Evolutionary conservation across 257 asterid genomes (phyloP).

Genomic region (Coffea eugenioides): DNA sequence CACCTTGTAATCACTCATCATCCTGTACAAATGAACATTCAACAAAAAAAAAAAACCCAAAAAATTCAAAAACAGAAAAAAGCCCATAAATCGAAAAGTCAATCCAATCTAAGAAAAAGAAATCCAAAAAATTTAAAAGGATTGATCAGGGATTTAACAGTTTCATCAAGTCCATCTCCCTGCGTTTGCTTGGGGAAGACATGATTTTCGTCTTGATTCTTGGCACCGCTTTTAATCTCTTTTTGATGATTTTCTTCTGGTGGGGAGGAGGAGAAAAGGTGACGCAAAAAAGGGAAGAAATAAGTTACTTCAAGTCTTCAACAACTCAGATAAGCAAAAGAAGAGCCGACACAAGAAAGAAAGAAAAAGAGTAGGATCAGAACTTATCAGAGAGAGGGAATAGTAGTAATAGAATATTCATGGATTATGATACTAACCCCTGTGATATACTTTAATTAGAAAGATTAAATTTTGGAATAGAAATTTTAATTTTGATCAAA

Average conservation of each 20-base stretch:
- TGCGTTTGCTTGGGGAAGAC: slow-evolving; percentile 99
- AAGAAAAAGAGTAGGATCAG: not conserved
- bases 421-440: not conserved
- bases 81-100: slow-evolving; percentile 10
- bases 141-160: slow-evolving; percentile 48
- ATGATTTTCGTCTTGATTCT: slow-evolving; percentile 30
- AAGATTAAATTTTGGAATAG: not conserved
- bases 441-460: no score
- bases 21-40: slow-evolving; percentile 44
- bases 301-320: slow-evolving; percentile 8
- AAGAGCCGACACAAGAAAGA: slow-evolving; percentile 11
- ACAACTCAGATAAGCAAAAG: slow-evolving; percentile 13
- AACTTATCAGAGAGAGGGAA: not conserved
- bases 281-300: not conserved
- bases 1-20: slow-evolving; percentile 98
- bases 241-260: not conserved
- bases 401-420: not conserved
- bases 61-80: slow-evolving; percentile 6
- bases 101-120: slow-evolving; percentile 9
- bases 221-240: not conserved
- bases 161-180: slow-evolving; percentile 98
- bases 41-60: slow-evolving; percentile 2
- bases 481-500: no score
- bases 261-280: slow-evolving; percentile 8
- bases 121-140: not conserved